Percentiles rank a stretch among this genome's conserved stretches.
These are phyloP conservation scores for Acacia crassicarpa DNA, from an alignment of 306 rosid genomes.

Conservation along the genomic window DNA sequence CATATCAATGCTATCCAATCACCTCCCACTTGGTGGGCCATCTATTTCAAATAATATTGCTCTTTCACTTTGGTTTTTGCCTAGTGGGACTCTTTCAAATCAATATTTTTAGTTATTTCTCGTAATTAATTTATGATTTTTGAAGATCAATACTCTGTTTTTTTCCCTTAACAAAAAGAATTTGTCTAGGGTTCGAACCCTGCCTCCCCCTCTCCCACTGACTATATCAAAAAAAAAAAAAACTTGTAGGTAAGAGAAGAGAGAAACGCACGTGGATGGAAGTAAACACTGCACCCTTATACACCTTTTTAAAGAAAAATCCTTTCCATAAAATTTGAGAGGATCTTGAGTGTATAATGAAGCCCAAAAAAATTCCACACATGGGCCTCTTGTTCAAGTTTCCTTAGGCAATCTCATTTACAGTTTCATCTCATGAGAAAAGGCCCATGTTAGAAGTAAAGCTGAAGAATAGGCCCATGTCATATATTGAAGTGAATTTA, in stretches of 20 bases:
- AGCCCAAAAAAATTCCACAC: neutral
- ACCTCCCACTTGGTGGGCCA: neutral
- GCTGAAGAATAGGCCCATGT: no score
- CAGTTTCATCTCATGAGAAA: no score
- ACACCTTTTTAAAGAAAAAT: no score
- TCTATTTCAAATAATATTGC: neutral
- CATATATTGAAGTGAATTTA: no score
- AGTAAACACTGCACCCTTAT: no score
- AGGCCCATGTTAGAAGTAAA: no score
- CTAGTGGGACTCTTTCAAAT: no score
- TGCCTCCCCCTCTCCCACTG: no score
- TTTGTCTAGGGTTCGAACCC: no score
- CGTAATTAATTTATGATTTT: neutral
- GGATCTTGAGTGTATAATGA: neutral
- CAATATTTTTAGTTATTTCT: neutral
- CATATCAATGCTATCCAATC: neutral
- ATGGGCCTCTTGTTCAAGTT: neutral
- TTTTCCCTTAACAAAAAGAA: neutral
- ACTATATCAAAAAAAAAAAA: no score
- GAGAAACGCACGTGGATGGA: neutral
- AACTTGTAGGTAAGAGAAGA: neutral
- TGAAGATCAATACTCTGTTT: neutral
- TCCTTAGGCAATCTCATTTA: neutral
- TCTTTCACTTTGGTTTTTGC: neutral
- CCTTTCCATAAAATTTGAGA: no score